Base-by-base conservation (phyloP, 192 early-diverging fungal species). In the Mortierella claussenii region DNA sequence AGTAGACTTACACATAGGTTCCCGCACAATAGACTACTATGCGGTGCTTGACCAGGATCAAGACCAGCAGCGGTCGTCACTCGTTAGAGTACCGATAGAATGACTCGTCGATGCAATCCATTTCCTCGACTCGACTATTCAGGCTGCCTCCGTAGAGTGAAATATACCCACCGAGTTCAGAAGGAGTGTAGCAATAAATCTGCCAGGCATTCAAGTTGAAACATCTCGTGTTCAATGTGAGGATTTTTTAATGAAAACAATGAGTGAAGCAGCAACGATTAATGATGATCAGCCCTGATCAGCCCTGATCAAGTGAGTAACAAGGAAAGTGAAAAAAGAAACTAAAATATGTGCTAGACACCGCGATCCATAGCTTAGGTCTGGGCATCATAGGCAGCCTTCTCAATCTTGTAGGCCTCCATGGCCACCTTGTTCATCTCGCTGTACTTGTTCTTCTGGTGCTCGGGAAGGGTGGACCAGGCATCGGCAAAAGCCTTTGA, bases 21-120 rank as follows among this genome's bases (percentile, higher is more conserved):
- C n/a, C n/a, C n/a, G n/a, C n/a, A 24, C 21, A 21, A 37, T 53
- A 74, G 69, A 74, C 23, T 65, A 74, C 55, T 74, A 65, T 32
- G 53, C 61, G 21, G 44, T 54, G 8, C 61, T 62, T 40, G 55
- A 64, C 9, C 51, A 59, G 30, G 59, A 63, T n/a, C 42, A 62
- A 20, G 61, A 55, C 2, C 69, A 74, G 33, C 52, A 64, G 24
- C 55, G 26, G 17, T 74, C 61, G n/a, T 71, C 69, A 21, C 56
- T 74, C 3, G 69, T 74, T 43, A 64, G 49, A 24, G 46, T 74
- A 8, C 69, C 69, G 59, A 74, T 32, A 27, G 40, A 28, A 24
- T 61, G 48, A 24, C 4, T 18, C n/a, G n/a, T n/a, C n/a, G n/a
- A n/a, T n/a, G n/a, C n/a, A n/a, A n/a, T n/a, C n/a, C n/a, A n/a